Percentiles rank a stretch among this genome's conserved stretches.
Conservation (phyloP, 257 asterid genomes). For the Mentha longifolia region DNA sequence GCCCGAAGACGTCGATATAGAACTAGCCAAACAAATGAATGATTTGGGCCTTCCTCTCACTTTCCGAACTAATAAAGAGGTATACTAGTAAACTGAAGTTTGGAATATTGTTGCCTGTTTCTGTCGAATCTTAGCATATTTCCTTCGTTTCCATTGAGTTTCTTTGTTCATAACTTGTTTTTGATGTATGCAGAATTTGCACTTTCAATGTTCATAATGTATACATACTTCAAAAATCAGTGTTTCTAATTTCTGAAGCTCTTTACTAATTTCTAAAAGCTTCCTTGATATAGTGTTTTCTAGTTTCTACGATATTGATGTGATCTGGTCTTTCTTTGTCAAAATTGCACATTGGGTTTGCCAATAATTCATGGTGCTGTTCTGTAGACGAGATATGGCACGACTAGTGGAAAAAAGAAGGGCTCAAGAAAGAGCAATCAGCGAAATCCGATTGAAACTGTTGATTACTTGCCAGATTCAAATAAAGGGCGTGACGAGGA, state of each 20-base stretch:
- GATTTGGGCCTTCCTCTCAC: slow-evolving; percentile 87
- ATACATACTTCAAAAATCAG: not conserved
- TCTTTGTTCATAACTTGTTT: not conserved
- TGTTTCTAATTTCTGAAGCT: not conserved
- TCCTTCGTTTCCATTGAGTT: not conserved
- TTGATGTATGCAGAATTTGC: slow-evolving; percentile 12
- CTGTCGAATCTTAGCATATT: too few species aligned
- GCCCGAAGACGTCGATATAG: slow-evolving; percentile 62
- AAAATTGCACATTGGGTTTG: not conserved
- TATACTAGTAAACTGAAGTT: slow-evolving; percentile 24
- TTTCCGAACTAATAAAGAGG: slow-evolving; percentile 81
- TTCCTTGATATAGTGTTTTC: not conserved
- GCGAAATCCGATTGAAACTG: slow-evolving; percentile 30
- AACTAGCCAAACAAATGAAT: slow-evolving; percentile 56
- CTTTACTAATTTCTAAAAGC: not conserved
- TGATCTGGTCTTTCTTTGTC: not conserved
- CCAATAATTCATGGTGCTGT: slow-evolving; percentile 23
- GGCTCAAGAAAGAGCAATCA: slow-evolving; percentile 45
- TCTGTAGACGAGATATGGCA: slow-evolving; percentile 52
- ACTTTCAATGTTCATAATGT: not conserved
- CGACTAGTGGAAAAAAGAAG: slow-evolving; percentile 48
- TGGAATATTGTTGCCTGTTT: too few species aligned
- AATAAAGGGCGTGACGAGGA: slow-evolving; percentile 44
- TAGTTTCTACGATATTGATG: not conserved
- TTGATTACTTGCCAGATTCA: slow-evolving; percentile 33